phyloP scores from a whole-genome alignment of 129 eudicot species.

The Tagetes erecta region DNA sequence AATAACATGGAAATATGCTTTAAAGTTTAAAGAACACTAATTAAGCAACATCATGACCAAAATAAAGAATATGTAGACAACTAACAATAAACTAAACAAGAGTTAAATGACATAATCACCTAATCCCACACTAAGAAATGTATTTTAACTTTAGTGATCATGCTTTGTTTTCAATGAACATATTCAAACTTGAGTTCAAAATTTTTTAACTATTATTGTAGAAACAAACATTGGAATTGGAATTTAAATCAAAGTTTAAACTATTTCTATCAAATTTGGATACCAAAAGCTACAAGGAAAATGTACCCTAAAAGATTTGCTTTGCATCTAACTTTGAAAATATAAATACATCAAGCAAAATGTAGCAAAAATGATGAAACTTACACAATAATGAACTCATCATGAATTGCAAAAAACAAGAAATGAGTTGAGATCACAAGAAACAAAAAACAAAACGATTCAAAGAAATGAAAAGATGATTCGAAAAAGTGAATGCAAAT shows the following conservation, averaged over 20 bases:
- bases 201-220: background rate
- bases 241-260: background rate
- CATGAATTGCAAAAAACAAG: slow-evolving; percentile 30
- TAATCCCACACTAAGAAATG: slow-evolving; percentile 13
- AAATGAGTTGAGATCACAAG: slow-evolving; percentile 17
- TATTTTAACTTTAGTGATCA: slow-evolving; percentile 29
- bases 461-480: slow-evolving; percentile 2
- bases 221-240: background rate
- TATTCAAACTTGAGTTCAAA: background rate
- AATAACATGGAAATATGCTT: background rate
- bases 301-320: background rate
- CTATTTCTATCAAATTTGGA: slow-evolving; percentile 4
- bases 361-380: slow-evolving; percentile 18
- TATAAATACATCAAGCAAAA: background rate
- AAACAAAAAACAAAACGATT: background rate
- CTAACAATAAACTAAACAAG: slow-evolving; percentile 13
- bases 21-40: background rate
- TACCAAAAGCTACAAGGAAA: slow-evolving; percentile 13
- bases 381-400: slow-evolving; percentile 27
- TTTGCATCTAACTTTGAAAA: slow-evolving; percentile 1
- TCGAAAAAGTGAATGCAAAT: background rate
- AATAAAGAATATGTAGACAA: slow-evolving; percentile 27
- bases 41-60: slow-evolving; percentile 30
- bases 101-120: background rate
- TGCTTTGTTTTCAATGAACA: background rate